Conservation (phyloP, 495 filamentous ascomycete genomes). For the Tuber borchii region DNA sequence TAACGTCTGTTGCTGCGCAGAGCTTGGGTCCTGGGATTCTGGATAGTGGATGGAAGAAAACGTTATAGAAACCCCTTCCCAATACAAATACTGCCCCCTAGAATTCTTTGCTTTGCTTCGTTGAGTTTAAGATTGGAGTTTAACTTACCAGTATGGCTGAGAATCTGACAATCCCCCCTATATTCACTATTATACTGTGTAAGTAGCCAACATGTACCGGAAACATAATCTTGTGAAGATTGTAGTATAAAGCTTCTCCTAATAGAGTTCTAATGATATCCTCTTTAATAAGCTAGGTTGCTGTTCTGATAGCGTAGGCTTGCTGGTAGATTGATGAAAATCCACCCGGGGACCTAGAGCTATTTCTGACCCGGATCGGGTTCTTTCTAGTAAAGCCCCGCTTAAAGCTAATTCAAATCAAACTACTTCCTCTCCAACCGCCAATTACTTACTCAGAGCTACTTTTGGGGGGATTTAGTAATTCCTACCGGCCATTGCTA, state of each 20-base stretch:
- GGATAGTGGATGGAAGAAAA: conserved; percentile 36
- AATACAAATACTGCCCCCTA: neutral
- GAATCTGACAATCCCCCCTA: neutral
- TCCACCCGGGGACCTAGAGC: neutral
- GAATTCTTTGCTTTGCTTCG: neutral
- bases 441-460: neutral
- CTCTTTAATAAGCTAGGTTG: neutral
- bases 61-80: conserved; percentile 19
- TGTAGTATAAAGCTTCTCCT: neutral
- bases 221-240: neutral
- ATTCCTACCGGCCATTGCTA: neutral
- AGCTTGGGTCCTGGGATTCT: conserved; percentile 38
- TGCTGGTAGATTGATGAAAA: neutral
- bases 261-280: neutral
- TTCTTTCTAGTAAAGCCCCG: neutral
- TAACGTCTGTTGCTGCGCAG: conserved; percentile 38
- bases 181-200: neutral
- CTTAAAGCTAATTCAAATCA: neutral
- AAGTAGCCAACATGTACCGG: neutral
- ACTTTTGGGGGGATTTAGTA: neutral
- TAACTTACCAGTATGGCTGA: neutral
- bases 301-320: neutral
- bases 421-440: neutral
- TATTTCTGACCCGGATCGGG: neutral
- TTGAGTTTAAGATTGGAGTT: neutral